Conservation (phyloP, 352 stramenopile genomes). For the Pythium diclinum region DNA sequence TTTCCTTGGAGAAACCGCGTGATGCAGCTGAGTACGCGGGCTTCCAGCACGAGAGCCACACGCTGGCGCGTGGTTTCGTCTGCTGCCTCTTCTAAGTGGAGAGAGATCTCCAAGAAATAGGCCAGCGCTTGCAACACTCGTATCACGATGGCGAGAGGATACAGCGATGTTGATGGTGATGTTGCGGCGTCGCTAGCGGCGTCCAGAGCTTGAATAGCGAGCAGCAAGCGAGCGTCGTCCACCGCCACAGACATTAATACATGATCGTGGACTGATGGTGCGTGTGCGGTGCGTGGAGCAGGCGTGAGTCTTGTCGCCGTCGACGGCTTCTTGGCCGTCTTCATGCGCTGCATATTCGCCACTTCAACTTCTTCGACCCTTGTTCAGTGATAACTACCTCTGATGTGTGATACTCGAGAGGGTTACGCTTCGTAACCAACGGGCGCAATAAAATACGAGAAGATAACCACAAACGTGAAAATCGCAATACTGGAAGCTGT, state of each 20-base stretch:
- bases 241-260: constrained; percentile 8
- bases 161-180: neutral
- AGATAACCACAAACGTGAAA: neutral
- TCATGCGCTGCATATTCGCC: neutral
- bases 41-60: constrained; percentile 18
- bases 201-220: constrained; percentile 47
- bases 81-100: neutral
- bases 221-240: constrained; percentile 33
- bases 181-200: neutral
- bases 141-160: neutral
- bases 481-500: neutral
- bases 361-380: constrained; percentile 7
- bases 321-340: neutral
- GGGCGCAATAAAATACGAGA: neutral
- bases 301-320: neutral
- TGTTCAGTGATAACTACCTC: neutral
- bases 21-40: constrained; percentile 24
- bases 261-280: neutral
- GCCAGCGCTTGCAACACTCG: constrained; percentile 15
- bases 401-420: neutral
- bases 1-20: constrained; percentile 14
- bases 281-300: neutral
- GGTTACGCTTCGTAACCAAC: neutral
- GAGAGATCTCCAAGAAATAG: constrained; percentile 19
- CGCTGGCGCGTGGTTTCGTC: neutral